phyloP scores from a whole-genome alignment of 2,329 filamentous ascomycete genomes.

The Xylariaceae sp. region DNA sequence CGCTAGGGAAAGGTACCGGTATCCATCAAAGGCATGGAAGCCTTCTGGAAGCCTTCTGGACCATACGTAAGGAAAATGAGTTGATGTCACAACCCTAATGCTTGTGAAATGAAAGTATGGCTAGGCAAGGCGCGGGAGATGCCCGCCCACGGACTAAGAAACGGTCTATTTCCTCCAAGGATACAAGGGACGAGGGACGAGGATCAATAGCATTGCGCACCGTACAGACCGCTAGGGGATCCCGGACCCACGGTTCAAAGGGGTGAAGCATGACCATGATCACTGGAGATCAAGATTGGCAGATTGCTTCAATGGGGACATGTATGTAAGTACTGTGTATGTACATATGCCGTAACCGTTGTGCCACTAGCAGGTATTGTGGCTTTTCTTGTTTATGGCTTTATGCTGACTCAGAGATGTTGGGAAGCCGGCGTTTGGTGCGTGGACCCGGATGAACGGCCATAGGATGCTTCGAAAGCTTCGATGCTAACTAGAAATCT shows the following conservation, averaged over 20 bases:
- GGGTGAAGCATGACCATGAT: constrained; percentile 13
- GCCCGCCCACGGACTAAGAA: constrained; percentile 25
- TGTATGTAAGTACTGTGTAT: neutral
- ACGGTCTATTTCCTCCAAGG: constrained; percentile 17
- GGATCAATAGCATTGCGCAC: constrained; percentile 2
- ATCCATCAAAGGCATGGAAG: neutral
- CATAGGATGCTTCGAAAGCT: neutral
- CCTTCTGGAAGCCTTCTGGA: constrained; percentile 24
- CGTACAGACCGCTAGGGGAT: neutral
- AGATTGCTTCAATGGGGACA: neutral
- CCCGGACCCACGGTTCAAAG: neutral
- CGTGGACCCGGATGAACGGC: neutral
- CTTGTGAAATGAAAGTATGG: constrained; percentile 26
- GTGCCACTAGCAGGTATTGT: neutral
- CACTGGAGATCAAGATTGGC: neutral
- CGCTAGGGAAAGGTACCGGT: neutral
- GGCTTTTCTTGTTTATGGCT: neutral
- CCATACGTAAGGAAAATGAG: constrained; percentile 22
- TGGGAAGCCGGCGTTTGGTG: neutral
- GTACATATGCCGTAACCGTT: neutral
- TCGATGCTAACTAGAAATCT: constrained; percentile 28
- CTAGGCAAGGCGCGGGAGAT: constrained; percentile 28
- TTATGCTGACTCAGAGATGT: neutral
- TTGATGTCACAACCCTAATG: constrained; percentile 27
- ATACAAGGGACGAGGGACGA: constrained; percentile 6